Base-by-base conservation (phyloP, 2,329 filamentous ascomycete species). In the Ophiocordyceps robertsii region DNA sequence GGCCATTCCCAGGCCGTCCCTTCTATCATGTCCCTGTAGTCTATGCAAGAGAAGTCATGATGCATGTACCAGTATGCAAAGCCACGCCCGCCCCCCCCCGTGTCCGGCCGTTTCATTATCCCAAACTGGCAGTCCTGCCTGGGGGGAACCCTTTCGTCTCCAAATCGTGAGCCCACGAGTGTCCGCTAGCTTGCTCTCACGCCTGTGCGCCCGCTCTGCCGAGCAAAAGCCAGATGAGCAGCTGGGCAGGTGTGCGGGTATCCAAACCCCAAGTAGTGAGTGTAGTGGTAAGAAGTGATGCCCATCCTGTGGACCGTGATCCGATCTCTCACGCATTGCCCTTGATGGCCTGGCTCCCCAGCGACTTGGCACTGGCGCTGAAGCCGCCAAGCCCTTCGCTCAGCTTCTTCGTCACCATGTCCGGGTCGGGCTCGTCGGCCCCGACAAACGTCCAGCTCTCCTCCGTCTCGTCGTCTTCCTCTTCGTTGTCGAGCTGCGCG, bases 401-500 rank as follows among this genome's bases (percentile, higher is more conserved):
- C 40, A 68, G 50, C 43, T 61, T 62, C 55, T 60, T 62, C 13
- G 62, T 67, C 37, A 62, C 53, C 16, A 61, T 59, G 14, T 69
- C 66, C 1, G 65, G 61, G 38, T 70, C 67, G 0, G 64, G 64
- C 47, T 69, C 68, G 42, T 67, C 66, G 29, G 61, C 65, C 6
- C 85, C 87, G 17, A 95, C 74, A 61, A 95, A 87, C 0, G 89
- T 95, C 90, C 89, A 96, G 56, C 81, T 85, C 58, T 93, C 87
- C 47, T 83, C 81, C 12, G 81, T 79, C 29, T 80, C 80, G 38
- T 64, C 65, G 12, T 73, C 65, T 40, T 76, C 69, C 33, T 74
- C 68, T 16, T 64, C 68, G 41, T 53, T 59, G 47, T 60, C 63
- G 45, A 49, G 43, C 13, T 58, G 49, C 4, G 51, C 59, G 43